Evolutionary conservation across 371 early-diverging fungal genomes (phyloP).

Genomic region (Syncephalastrum sp.): DNA sequence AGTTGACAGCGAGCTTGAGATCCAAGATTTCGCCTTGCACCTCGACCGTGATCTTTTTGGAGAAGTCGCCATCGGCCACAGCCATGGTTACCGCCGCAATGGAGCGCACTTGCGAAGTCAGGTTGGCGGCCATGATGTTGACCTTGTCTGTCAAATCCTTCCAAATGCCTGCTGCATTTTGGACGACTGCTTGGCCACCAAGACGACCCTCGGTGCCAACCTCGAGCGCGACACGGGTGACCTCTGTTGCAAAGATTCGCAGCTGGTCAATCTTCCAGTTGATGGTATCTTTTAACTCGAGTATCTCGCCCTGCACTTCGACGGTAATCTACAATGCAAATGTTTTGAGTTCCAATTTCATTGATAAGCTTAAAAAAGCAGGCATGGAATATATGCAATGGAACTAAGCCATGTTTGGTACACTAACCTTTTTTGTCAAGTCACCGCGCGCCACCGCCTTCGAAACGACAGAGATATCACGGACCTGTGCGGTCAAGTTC

Average conservation of each 20-base stretch:
- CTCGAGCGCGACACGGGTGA: constrained; percentile 52
- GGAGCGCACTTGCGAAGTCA: constrained; percentile 58
- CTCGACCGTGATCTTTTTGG: constrained; percentile 37
- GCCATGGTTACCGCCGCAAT: constrained; percentile 62
- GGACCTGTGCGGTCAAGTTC: constrained; percentile 26
- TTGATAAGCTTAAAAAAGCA: no score
- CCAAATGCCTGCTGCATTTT: constrained; percentile 64
- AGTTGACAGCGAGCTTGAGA: constrained; percentile 40
- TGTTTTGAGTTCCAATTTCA: not conserved
- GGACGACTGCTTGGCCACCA: constrained; percentile 47
- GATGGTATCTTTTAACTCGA: constrained; percentile 22
- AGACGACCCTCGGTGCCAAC: constrained; percentile 58
- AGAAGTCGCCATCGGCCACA: constrained; percentile 56
- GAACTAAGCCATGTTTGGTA: not conserved
- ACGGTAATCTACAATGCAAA: constrained; percentile 15
- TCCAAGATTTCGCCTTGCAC: constrained; percentile 47
- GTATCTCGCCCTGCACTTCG: constrained; percentile 27
- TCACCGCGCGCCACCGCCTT: constrained; percentile 35
- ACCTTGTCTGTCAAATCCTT: constrained; percentile 66
- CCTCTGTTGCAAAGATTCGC: constrained; percentile 35
- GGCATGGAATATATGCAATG: no score
- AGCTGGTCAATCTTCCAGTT: constrained; percentile 36
- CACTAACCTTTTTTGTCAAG: constrained; percentile 24
- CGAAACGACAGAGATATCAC: constrained; percentile 30
- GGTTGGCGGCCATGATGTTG: constrained; percentile 61